Evolutionary conservation across 805 yeast genomes (phyloP).

Genomic region (Sugiyamaella smithiae): DNA sequence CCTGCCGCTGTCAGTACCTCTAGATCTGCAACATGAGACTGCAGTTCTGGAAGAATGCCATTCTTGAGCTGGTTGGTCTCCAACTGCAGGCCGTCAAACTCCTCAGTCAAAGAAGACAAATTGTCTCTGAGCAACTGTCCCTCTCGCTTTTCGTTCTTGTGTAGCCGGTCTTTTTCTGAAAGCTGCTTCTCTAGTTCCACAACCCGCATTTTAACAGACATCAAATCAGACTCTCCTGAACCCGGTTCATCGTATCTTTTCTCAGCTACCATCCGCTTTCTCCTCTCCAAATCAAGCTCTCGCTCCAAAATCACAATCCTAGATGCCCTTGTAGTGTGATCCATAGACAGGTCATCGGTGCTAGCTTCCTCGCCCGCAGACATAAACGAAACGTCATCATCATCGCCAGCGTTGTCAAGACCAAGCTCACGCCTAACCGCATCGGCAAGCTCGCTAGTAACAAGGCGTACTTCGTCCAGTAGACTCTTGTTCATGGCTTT

Average conservation of each 20-base stretch:
- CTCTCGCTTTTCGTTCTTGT: slow-evolving; percentile 25
- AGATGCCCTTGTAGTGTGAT: slow-evolving; percentile 16
- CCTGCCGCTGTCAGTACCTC: slow-evolving; percentile 28
- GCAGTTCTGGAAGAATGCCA: slow-evolving; percentile 27
- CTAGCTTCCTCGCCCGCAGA: slow-evolving; percentile 2
- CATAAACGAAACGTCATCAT: neutral
- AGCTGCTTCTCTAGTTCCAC: slow-evolving; percentile 31
- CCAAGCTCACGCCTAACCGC: slow-evolving; percentile 36
- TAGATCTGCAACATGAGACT: slow-evolving; percentile 24
- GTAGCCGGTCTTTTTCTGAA: slow-evolving; percentile 28
- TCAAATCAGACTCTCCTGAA: slow-evolving; percentile 7
- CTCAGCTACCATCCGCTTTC: slow-evolving; percentile 30
- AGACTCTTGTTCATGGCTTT: slow-evolving; percentile 24
- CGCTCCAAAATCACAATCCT: slow-evolving; percentile 28
- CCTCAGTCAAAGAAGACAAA: slow-evolving; percentile 28
- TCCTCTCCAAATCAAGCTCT: slow-evolving; percentile 34
- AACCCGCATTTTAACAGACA: slow-evolving; percentile 13
- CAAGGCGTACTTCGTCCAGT: slow-evolving; percentile 34
- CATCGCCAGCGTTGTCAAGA: slow-evolving; percentile 15
- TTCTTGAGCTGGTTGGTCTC: slow-evolving; percentile 25
- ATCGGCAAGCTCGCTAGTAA: slow-evolving; percentile 38
- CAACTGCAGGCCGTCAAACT: slow-evolving; percentile 28
- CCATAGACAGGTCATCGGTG: slow-evolving; percentile 9
- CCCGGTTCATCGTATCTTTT: slow-evolving; percentile 11
- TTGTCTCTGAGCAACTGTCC: slow-evolving; percentile 26